Percentiles rank a stretch among this genome's conserved stretches.
Evolutionary conservation across 2,329 filamentous ascomycete genomes (phyloP).

Genomic region (Fusarium nelsonii): DNA sequence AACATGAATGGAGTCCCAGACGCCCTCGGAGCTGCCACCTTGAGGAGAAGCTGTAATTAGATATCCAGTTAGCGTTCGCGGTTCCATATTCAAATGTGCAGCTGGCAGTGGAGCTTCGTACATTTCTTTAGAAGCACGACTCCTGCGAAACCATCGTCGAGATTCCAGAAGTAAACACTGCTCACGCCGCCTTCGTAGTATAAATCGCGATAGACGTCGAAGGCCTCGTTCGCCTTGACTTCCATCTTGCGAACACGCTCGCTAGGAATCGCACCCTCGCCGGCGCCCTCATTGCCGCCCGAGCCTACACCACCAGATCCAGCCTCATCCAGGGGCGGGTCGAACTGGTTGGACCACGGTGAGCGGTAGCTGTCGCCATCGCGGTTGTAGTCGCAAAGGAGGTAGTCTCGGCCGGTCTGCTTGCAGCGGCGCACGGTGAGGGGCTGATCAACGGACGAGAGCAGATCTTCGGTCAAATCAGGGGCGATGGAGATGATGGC

Average conservation of each 20-base stretch:
- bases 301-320: slow-evolving; percentile 66
- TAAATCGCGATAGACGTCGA: slow-evolving; percentile 95
- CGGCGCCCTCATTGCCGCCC: slow-evolving; percentile 69
- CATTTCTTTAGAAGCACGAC: slow-evolving; percentile 97
- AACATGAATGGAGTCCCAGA: slow-evolving; percentile 99
- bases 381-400: slow-evolving; percentile 99
- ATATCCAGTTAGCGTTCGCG: slow-evolving; percentile 23
- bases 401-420: slow-evolving; percentile 92
- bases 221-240: slow-evolving; percentile 91
- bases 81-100: neutral
- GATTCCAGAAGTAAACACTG: slow-evolving; percentile 97
- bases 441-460: slow-evolving; percentile 97
- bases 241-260: slow-evolving; percentile 95
- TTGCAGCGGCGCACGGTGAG: slow-evolving; percentile 87
- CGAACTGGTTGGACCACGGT: slow-evolving; percentile 99
- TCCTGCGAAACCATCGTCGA: slow-evolving; percentile 97
- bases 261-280: slow-evolving; percentile 87
- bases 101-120: slow-evolving; percentile 54
- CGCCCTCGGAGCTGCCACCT: slow-evolving; percentile 76
- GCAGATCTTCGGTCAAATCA: slow-evolving; percentile 94
- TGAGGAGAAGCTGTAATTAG: slow-evolving; percentile 70
- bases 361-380: slow-evolving; percentile 98
- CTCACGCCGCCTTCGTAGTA: slow-evolving; percentile 98
- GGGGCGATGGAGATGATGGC: slow-evolving; percentile 90
- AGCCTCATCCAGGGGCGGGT: slow-evolving; percentile 82